Evolutionary conservation across 768 basidiomycete species (phyloP), one percentile per base, ranked within the genome.

Genomic region (Xanthoconium purpureum): DNA sequence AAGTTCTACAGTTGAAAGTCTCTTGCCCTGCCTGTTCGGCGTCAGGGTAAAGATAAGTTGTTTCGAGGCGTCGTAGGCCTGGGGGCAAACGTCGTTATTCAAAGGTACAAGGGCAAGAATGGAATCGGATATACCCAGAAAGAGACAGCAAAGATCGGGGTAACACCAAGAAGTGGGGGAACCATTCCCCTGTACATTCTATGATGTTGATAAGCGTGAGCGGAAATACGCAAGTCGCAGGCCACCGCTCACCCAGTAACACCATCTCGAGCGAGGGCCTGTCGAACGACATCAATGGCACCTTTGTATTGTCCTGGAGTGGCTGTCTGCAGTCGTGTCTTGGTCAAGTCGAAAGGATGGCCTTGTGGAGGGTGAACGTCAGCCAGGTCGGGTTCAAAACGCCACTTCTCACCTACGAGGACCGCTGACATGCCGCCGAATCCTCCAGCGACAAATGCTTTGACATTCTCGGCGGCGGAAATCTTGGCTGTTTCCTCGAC

Each of bases 311-410:
- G 80, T 5, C 97, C 95, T 11, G 89, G 83, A 15, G 84, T 63
- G 11, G 97, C 96, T 6, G 97, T 98, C 74, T 99, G 97, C 58
- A 99, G 73, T 43, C 96, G 83, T n/a, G 91, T 94, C 77, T 95
- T 95, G 56, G 92, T 97, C 66, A 98, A 77, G 75, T 99, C 97
- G 70, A 98, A 99, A 10, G 97, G 97, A 68, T 99, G 97, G 2
- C 97, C 96, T 92, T 57, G 56, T 17, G 36, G 47, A 49, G 38
- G 24, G 40, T 65, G 52, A 64, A 60, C 14, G 20, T 55, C 48
- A 44, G 30, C 37, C 15, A 46, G 29, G 30, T 15, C 28, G 32
- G 24, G 12, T 24, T 45, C 35, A 12, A 48, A 33, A 15, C 29
- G 28, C 12, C 30, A 15, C 52, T 29, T 52, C 91, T 66, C 55